These are phyloP conservation scores for Pichia gijzeniarum DNA, from an alignment of 805 yeast species.

Conservation along the genomic window DNA sequence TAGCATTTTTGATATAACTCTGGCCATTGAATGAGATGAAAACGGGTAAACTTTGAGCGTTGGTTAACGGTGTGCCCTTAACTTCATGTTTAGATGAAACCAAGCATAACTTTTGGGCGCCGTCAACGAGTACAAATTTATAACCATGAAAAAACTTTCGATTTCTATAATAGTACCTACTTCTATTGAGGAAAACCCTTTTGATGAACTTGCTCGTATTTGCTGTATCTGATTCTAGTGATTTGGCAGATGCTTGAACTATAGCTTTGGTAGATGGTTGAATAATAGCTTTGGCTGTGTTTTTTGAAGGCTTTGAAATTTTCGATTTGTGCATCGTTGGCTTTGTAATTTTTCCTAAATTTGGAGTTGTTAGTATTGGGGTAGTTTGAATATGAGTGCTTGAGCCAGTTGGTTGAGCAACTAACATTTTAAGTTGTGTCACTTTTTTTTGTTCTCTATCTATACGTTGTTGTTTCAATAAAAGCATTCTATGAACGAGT, in stretches of 20 bases:
- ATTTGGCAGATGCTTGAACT: too few species aligned
- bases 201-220: background rate
- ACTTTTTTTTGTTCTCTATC: background rate
- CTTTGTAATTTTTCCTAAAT: too few species aligned
- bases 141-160: slow-evolving; percentile 36
- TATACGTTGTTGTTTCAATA: slow-evolving; percentile 1
- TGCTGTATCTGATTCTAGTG: too few species aligned
- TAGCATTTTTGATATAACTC: slow-evolving; percentile 19
- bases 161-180: slow-evolving; percentile 39
- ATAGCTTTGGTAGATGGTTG: too few species aligned
- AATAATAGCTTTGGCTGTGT: background rate
- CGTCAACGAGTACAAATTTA: slow-evolving; percentile 37
- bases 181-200: slow-evolving; percentile 26
- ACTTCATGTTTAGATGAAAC: slow-evolving; percentile 24
- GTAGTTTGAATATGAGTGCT: background rate
- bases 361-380: too few species aligned
- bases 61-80: slow-evolving; percentile 11
- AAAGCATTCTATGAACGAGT: slow-evolving; percentile 9
- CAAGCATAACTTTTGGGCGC: slow-evolving; percentile 37
- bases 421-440: slow-evolving; percentile 1
- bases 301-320: background rate
- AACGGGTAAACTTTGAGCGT: slow-evolving; percentile 19
- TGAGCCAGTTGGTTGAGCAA: background rate
- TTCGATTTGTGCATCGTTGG: too few species aligned
- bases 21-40: slow-evolving; percentile 13